A percentile compares a stretch with the other conserved stretches of the same genome.
phyloP scores from a whole-genome alignment of 1,284 basidiomycete species.

The Baeospora myosura region DNA sequence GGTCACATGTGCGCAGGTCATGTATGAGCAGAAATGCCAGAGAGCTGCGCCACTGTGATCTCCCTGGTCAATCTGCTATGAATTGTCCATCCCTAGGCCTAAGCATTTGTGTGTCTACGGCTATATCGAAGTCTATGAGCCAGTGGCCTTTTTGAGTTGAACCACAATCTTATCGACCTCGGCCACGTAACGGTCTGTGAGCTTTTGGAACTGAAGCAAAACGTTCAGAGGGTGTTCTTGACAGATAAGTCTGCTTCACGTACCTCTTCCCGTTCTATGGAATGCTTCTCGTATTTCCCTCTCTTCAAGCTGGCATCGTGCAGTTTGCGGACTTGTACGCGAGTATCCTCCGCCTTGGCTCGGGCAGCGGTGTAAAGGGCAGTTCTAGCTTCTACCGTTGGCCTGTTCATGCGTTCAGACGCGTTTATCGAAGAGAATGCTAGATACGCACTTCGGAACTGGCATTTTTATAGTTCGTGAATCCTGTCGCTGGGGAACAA shows the following conservation, averaged over 20 bases:
- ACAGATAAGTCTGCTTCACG: slow-evolving; percentile 13
- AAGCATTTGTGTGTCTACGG: too few relatives aligned
- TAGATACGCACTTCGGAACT: slow-evolving; percentile 57
- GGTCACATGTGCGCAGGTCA: too few relatives aligned
- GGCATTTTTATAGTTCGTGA: slow-evolving; percentile 66
- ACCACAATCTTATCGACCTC: slow-evolving; percentile 62
- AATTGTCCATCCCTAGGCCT: too few relatives aligned
- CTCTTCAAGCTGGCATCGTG: slow-evolving; percentile 61
- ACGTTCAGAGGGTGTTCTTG: slow-evolving; percentile 2
- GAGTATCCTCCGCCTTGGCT: slow-evolving; percentile 65
- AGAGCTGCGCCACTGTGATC: too few relatives aligned
- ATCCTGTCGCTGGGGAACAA: slow-evolving; percentile 65
- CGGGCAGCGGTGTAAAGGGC: slow-evolving; percentile 46
- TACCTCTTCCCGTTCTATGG: slow-evolving; percentile 60
- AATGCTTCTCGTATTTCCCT: slow-evolving; percentile 60
- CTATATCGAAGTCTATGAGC: background rate
- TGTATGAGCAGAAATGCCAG: too few relatives aligned
- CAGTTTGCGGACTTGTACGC: slow-evolving; percentile 62
- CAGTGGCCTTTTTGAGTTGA: slow-evolving; percentile 50
- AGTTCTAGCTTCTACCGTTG: slow-evolving; percentile 64
- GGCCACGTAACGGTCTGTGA: slow-evolving; percentile 50
- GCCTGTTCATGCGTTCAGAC: slow-evolving; percentile 32
- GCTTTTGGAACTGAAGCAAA: slow-evolving; percentile 56
- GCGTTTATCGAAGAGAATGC: background rate
- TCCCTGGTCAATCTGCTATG: too few relatives aligned